These are phyloP conservation scores for Taiozyma sp. DNA, from an alignment of 1,139 yeast genomes.

Conservation along the genomic window DNA sequence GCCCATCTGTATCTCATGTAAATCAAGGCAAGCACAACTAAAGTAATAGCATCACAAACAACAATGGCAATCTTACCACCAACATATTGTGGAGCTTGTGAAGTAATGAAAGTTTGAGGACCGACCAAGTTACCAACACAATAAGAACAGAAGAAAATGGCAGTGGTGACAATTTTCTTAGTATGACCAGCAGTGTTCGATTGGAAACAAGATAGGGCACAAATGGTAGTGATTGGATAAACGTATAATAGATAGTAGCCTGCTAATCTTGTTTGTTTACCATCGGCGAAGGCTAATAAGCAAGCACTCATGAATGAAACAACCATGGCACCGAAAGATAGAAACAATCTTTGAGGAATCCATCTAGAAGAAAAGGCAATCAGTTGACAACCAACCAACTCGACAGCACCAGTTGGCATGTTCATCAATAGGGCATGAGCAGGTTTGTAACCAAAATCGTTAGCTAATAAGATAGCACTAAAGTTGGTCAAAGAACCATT, in stretches of 20 bases:
- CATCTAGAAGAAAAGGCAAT: slow-evolving; percentile 9
- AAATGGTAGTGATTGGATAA: background rate
- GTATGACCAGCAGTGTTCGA: slow-evolving; percentile 6
- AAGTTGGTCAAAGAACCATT: slow-evolving; percentile 28
- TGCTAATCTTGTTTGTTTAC: slow-evolving; percentile 35
- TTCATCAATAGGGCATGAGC: slow-evolving; percentile 36
- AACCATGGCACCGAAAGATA: slow-evolving; percentile 32
- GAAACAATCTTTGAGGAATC: slow-evolving; percentile 17
- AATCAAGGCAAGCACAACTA: slow-evolving; percentile 2
- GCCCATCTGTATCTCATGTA: slow-evolving; percentile 2
- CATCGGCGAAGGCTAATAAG: slow-evolving; percentile 43
- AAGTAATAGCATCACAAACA: slow-evolving; percentile 3
- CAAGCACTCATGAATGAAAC: slow-evolving; percentile 29
- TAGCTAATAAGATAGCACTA: slow-evolving; percentile 31
- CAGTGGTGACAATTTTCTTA: slow-evolving; percentile 4
- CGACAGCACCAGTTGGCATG: slow-evolving; percentile 38
- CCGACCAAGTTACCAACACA: slow-evolving; percentile 7
- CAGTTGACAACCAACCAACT: slow-evolving; percentile 10
- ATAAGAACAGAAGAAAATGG: slow-evolving; percentile 5
- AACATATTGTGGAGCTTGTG: slow-evolving; percentile 4
- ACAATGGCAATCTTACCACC: slow-evolving; percentile 8
- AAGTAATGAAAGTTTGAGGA: slow-evolving; percentile 3
- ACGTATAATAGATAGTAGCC: slow-evolving; percentile 30
- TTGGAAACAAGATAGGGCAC: background rate
- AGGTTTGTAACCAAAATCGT: slow-evolving; percentile 34